Conservation (phyloP, 768 basidiomycete species). For the Pulveroboletus sp. region DNA sequence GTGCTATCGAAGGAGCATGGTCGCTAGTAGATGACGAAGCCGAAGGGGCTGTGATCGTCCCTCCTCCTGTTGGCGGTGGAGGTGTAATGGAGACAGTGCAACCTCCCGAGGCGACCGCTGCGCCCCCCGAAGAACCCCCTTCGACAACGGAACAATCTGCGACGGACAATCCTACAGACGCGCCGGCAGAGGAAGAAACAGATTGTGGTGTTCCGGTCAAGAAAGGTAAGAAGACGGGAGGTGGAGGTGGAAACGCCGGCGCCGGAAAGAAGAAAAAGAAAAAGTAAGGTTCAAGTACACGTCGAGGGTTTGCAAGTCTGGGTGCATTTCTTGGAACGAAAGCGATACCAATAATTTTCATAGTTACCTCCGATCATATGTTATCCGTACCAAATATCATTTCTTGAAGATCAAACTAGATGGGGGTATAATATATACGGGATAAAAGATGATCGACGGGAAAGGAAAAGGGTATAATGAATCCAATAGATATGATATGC, state of each 20-base stretch:
- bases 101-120: neutral
- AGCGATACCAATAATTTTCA: neutral
- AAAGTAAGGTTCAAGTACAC: neutral
- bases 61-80: neutral
- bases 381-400: neutral
- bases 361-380: too few species aligned
- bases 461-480: conserved; percentile 4
- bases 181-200: neutral
- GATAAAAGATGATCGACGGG: neutral
- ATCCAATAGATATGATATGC: neutral
- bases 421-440: neutral
- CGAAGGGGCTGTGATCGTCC: neutral
- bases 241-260: neutral
- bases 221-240: neutral
- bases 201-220: neutral
- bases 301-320: neutral
- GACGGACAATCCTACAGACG: neutral
- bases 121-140: neutral
- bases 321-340: neutral
- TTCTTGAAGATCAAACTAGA: too few species aligned
- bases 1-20: neutral
- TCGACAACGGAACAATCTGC: neutral
- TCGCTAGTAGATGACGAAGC: too few species aligned
- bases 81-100: neutral
- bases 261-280: conserved; percentile 9